These are phyloP conservation scores for Candida tropicalis DNA, from an alignment of 1,139 yeast species.

Conservation along the genomic window DNA sequence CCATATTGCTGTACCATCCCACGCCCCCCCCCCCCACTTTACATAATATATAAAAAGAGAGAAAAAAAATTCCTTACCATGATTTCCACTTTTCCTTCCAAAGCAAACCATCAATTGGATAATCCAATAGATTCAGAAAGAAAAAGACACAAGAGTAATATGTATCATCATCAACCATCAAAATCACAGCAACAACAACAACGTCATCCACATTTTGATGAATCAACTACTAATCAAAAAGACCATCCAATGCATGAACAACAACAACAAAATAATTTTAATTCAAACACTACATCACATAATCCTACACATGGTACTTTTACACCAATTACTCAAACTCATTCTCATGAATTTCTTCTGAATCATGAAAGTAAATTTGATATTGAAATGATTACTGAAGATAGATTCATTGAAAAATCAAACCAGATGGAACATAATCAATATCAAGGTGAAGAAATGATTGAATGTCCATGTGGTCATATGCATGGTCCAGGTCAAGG, in stretches of 20 bases:
- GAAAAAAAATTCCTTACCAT: neutral
- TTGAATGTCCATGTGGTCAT: constrained; percentile 37
- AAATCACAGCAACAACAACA: neutral
- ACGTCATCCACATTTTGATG: constrained; percentile 3
- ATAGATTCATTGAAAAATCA: constrained; percentile 8
- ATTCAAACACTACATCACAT: constrained; percentile 6
- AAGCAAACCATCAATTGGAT: constrained; percentile 8
- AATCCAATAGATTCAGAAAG: constrained; percentile 9
- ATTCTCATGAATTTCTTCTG: constrained; percentile 12
- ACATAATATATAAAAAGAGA: neutral
- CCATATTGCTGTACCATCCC: too few species aligned
- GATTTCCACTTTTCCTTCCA: constrained; percentile 7
- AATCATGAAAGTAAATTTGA: constrained; percentile 9
- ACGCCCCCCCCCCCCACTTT: too few species aligned
- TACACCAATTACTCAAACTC: constrained; percentile 17
- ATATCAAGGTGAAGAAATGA: constrained; percentile 7
- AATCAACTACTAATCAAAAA: neutral
- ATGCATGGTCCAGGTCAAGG: constrained; percentile 41
- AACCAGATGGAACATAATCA: neutral
- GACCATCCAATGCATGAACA: neutral
- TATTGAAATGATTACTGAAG: constrained; percentile 14
- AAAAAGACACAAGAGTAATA: constrained; percentile 9
- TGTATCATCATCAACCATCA: constrained; percentile 1
- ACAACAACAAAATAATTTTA: neutral
- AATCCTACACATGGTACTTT: constrained; percentile 14